Evolutionary conservation across 129 eudicot species (phyloP).

Genomic region (Flaveria ramosissima): DNA sequence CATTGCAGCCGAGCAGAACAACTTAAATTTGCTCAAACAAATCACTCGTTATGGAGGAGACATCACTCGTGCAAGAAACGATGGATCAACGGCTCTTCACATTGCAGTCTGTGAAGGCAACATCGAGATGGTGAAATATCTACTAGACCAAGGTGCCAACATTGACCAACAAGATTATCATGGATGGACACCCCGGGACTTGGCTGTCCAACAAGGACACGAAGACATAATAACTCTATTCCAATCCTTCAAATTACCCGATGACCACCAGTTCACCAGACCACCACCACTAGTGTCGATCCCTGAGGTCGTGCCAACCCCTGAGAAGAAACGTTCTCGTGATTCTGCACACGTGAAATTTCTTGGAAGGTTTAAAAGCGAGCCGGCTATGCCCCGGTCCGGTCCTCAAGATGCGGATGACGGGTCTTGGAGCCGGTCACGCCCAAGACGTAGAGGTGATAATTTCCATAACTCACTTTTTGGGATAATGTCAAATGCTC

Average conservation of each 20-base stretch:
- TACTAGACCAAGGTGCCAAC: constrained; percentile 65
- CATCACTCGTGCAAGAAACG: constrained; percentile 48
- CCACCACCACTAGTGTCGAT: constrained; percentile 33
- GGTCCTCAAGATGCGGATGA: constrained; percentile 34
- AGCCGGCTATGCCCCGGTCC: constrained; percentile 51
- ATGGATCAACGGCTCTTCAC: constrained; percentile 82
- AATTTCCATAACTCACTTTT: constrained; percentile 79
- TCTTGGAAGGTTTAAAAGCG: constrained; percentile 66
- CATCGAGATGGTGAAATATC: constrained; percentile 58
- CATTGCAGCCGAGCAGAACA: constrained; percentile 71
- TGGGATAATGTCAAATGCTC: constrained; percentile 75
- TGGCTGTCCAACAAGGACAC: constrained; percentile 98
- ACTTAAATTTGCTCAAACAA: constrained; percentile 57
- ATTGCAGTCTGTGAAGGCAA: constrained; percentile 86
- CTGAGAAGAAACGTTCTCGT: constrained; percentile 45
- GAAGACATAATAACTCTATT: constrained; percentile 69
- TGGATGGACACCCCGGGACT: constrained; percentile 79
- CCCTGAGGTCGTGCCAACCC: constrained; percentile 39
- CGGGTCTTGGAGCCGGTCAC: constrained; percentile 48
- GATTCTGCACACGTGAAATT: constrained; percentile 44
- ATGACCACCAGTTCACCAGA: constrained; percentile 22
- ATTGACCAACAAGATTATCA: constrained; percentile 51
- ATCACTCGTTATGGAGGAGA: constrained; percentile 66
- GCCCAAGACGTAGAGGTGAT: constrained; percentile 55
- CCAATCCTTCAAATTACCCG: constrained; percentile 28